These are phyloP conservation scores for Ophiostoma quercus DNA, from an alignment of 2,329 filamentous ascomycete species.

Conservation along the genomic window DNA sequence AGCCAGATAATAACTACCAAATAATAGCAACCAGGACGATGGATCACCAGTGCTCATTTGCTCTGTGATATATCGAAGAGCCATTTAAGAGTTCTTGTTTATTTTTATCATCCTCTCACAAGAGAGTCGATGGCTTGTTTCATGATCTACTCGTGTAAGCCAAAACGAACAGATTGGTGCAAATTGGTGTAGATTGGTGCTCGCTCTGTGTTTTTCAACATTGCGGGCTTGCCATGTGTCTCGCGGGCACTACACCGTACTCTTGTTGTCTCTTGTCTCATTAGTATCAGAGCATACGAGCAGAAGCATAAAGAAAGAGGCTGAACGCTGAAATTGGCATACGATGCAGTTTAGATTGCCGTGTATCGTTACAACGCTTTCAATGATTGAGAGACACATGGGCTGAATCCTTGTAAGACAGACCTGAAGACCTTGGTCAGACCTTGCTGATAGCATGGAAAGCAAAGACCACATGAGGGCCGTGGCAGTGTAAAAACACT, in stretches of 20 bases:
- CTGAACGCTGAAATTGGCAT: too few species aligned
- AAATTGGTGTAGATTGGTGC: background rate
- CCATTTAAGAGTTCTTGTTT: background rate
- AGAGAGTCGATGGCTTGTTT: background rate
- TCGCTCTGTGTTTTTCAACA: background rate
- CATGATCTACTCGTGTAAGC: background rate
- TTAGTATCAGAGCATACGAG: background rate
- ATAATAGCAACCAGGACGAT: background rate
- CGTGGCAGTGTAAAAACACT: background rate
- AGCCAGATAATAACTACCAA: background rate
- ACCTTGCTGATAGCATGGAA: conserved; percentile 4
- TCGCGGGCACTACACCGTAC: background rate
- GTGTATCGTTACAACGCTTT: background rate
- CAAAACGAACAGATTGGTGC: background rate
- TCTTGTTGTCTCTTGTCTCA: background rate
- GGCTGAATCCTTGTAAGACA: background rate
- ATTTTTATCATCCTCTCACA: background rate
- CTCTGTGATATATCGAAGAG: background rate
- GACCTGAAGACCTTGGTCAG: background rate
- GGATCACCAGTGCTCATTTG: background rate
- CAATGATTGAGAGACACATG: background rate
- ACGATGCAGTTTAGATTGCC: background rate
- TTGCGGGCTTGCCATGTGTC: background rate
- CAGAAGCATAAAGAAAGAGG: background rate
- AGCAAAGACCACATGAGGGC: background rate